Evolutionary conservation across 2,329 filamentous ascomycete species (phyloP).

Genomic region (Xylaria sp.): DNA sequence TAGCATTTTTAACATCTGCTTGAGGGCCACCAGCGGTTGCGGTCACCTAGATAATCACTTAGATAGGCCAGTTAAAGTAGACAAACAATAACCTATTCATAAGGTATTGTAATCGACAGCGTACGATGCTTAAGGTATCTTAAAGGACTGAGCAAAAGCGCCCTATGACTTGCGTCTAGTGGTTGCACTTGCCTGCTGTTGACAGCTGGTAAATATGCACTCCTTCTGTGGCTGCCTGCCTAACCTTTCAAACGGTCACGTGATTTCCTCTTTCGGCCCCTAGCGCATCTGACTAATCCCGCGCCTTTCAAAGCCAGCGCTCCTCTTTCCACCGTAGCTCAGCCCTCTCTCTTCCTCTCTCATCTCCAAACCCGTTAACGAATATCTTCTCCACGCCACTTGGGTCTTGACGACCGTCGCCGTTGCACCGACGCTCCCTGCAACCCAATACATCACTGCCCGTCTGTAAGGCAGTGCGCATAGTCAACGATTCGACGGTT

Average conservation of each 20-base stretch:
- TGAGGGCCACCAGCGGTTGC: too few species aligned
- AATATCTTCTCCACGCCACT: conserved; percentile 9
- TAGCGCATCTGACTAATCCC: conserved; percentile 39
- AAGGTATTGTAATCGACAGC: too few species aligned
- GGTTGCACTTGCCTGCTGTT: neutral
- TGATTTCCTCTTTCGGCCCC: conserved; percentile 24
- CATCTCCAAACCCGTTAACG: conserved; percentile 18
- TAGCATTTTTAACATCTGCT: neutral
- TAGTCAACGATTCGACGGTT: neutral
- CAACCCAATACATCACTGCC: neutral
- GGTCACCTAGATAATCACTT: too few species aligned
- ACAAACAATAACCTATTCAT: too few species aligned
- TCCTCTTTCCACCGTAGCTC: conserved; percentile 24
- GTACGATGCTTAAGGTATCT: too few species aligned
- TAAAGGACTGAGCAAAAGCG: too few species aligned
- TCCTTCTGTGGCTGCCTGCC: neutral
- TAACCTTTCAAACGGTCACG: conserved; percentile 17
- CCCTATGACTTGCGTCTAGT: too few species aligned
- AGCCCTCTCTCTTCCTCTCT: conserved; percentile 17
- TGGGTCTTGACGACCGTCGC: conserved; percentile 7
- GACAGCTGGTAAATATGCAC: neutral
- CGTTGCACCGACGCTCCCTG: conserved; percentile 1
- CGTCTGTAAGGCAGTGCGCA: neutral
- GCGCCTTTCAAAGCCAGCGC: conserved; percentile 35
- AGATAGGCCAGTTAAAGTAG: too few species aligned